phyloP scores from a whole-genome alignment of 768 basidiomycete species.

The Saitozyma podzolica region DNA sequence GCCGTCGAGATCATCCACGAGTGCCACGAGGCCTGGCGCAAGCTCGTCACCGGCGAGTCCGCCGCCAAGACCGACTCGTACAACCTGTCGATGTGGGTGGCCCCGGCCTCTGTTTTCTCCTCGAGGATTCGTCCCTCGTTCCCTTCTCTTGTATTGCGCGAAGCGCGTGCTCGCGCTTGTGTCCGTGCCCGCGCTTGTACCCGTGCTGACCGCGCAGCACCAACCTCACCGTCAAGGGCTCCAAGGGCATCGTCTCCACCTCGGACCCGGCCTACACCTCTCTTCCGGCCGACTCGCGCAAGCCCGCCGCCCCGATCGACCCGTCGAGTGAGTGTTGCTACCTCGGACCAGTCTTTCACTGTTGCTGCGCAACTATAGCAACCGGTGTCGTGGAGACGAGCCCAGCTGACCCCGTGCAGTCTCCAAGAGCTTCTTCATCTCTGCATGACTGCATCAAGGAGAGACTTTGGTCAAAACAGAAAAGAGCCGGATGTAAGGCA shows the following conservation, averaged over 20 bases:
- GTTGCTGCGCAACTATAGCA: not conserved
- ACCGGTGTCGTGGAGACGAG: not conserved
- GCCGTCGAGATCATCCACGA: constrained; percentile 99
- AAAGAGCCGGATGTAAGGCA: not conserved
- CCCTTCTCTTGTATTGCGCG: not conserved
- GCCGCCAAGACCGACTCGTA: constrained; percentile 70
- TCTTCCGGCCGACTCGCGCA: constrained; percentile 76
- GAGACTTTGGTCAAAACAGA: not conserved
- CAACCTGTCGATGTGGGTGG: constrained; percentile 79
- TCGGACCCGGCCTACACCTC: constrained; percentile 65
- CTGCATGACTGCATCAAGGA: constrained; percentile 29
- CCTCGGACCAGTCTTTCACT: too few relatives aligned
- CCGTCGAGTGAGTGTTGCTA: constrained; percentile 68
- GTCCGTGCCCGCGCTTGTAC: not conserved
- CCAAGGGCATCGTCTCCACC: constrained; percentile 67
- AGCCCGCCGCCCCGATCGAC: constrained; percentile 84
- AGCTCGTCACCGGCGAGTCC: constrained; percentile 75
- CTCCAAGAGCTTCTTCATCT: constrained; percentile 54
- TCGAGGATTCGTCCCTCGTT: not conserved
- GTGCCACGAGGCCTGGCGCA: constrained; percentile 97
- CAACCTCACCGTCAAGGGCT: constrained; percentile 74
- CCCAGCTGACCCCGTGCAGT: constrained; percentile 28
- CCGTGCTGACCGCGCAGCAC: constrained; percentile 57
- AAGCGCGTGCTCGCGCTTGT: too few relatives aligned
- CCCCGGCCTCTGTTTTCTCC: not conserved